Evolutionary conservation across 306 rosid genomes (phyloP).

Genomic region (Lotus japonicus): DNA sequence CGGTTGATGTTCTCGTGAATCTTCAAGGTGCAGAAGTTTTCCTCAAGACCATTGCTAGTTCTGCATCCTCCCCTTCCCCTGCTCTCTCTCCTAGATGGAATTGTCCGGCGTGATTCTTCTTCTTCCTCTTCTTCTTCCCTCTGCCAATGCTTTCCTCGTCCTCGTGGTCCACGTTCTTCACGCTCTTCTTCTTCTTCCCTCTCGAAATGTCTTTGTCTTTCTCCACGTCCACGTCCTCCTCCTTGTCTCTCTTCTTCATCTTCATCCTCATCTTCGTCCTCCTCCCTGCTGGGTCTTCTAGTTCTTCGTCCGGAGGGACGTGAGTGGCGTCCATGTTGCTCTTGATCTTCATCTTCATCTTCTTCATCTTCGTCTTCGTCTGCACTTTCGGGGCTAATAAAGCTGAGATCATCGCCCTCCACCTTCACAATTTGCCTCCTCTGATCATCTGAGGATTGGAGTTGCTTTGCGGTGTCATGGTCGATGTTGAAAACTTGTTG

Average conservation of each 20-base stretch:
- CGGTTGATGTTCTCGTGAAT: constrained; percentile 30
- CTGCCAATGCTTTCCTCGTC: neutral
- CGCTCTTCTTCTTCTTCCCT: neutral
- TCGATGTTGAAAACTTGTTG: constrained; percentile 33
- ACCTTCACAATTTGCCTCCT: constrained; percentile 38
- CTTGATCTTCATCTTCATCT: neutral
- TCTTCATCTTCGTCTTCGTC: neutral
- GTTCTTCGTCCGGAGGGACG: neutral
- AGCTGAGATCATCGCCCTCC: constrained; percentile 3
- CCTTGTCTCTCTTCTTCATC: no score
- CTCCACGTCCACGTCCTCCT: no score
- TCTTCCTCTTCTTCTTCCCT: neutral
- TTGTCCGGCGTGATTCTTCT: neutral
- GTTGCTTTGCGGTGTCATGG: constrained; percentile 17
- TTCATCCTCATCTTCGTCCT: neutral
- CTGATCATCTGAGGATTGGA: constrained; percentile 25
- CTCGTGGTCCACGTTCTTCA: neutral
- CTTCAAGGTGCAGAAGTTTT: constrained; percentile 27
- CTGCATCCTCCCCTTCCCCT: neutral
- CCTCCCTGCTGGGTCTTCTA: neutral
- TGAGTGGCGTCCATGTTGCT: no score
- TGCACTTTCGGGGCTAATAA: constrained; percentile 31
- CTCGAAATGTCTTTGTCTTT: no score
- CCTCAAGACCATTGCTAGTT: constrained; percentile 24
- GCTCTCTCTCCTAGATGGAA: neutral